phyloP scores from a whole-genome alignment of 169 alveolate genomes.

The Blepharisma undulans region DNA sequence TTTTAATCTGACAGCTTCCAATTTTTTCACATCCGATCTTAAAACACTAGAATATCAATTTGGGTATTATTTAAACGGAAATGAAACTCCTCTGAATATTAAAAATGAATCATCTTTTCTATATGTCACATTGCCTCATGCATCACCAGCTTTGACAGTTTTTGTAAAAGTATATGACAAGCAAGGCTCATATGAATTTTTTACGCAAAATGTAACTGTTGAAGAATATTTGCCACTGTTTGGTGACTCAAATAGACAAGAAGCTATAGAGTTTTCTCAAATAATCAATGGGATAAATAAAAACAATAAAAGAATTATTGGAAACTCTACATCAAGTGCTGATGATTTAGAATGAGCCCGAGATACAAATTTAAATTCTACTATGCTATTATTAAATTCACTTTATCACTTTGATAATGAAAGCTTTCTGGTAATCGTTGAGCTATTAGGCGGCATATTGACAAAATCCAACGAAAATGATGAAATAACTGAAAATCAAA shows the following conservation, averaged over 20 bases:
- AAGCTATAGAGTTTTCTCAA: background rate
- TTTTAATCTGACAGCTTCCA: constrained; percentile 5
- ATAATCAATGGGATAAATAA: background rate
- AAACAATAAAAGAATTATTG: background rate
- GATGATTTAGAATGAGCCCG: background rate
- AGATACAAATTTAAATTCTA: background rate
- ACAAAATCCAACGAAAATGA: background rate
- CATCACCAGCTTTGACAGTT: background rate
- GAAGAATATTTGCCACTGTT: background rate
- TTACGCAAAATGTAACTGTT: background rate
- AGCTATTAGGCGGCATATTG: background rate
- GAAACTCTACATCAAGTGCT: background rate
- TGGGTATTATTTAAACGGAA: background rate
- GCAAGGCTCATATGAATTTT: background rate
- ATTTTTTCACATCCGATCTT: background rate
- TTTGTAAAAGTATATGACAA: constrained; percentile 1
- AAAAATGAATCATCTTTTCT: constrained; percentile 12
- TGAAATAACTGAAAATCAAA: background rate
- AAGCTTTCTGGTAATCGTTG: background rate
- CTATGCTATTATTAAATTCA: background rate
- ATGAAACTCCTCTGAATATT: background rate
- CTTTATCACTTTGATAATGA: background rate
- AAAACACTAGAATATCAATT: constrained; percentile 13
- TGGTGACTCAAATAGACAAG: background rate
- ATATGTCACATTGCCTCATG: background rate